phyloP scores from a whole-genome alignment of 106 monocot genomes.

The Hemerocallis citrina region DNA sequence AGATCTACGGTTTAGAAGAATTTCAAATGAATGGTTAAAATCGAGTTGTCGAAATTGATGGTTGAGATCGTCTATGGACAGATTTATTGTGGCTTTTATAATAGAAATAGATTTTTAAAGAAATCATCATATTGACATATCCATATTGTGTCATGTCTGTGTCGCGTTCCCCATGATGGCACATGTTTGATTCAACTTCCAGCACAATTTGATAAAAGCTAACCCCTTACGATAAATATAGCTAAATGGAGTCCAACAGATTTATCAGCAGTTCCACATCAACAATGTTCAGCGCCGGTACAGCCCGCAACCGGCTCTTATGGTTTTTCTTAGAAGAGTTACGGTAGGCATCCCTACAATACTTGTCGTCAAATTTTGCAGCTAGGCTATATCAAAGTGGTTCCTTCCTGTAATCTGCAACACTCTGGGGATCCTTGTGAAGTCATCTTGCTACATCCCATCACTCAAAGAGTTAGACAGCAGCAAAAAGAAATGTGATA shows the following conservation, averaged over 20 bases:
- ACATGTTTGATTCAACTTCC: too few species aligned
- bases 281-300: conserved; percentile 40
- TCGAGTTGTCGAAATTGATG: too few species aligned
- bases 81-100: too few species aligned
- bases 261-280: conserved; percentile 40
- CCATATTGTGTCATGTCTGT: too few species aligned
- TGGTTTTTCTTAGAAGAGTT: conserved; percentile 40
- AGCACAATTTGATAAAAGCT: too few species aligned
- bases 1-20: too few species aligned
- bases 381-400: conserved; percentile 85
- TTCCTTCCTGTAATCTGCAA: conserved; percentile 69
- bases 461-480: conserved; percentile 38
- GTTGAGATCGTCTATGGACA: too few species aligned
- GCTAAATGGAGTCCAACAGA: conserved; percentile 75
- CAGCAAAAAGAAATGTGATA: conserved; percentile 23
- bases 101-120: too few species aligned
- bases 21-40: too few species aligned
- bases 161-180: too few species aligned
- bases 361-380: conserved; percentile 81
- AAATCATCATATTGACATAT: too few species aligned
- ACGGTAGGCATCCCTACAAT: conserved; percentile 77
- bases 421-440: conserved; percentile 64
- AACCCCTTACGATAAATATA: too few species aligned
- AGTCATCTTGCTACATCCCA: conserved; percentile 74
- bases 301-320: conserved; percentile 28